phyloP scores from a whole-genome alignment of 2,329 filamentous ascomycete genomes.

The Cryphonectria naterciae region DNA sequence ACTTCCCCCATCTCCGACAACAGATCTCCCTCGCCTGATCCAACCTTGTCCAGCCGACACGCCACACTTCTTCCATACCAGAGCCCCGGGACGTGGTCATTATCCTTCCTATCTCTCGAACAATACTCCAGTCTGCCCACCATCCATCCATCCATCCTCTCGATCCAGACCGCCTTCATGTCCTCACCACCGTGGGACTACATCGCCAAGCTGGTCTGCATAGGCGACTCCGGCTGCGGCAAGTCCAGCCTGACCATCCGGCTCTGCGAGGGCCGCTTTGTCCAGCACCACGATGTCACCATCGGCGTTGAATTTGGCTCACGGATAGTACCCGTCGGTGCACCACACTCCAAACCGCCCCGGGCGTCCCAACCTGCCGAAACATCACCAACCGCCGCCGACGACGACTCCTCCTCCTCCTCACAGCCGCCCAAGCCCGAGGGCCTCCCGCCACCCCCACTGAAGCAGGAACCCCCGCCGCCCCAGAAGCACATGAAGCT shows the following conservation, averaged over 20 bases:
- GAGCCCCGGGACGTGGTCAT: conserved; percentile 2
- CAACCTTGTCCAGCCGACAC: not conserved
- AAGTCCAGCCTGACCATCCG: conserved; percentile 94
- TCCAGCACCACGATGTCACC: conserved; percentile 92
- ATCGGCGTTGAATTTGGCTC: conserved; percentile 97
- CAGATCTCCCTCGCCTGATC: not conserved
- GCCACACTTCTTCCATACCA: conserved; percentile 15
- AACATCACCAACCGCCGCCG: conserved; percentile 23
- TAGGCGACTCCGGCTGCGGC: conserved; percentile 94
- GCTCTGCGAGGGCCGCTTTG: conserved; percentile 95
- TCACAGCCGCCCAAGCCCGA: conserved; percentile 31
- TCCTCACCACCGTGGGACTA: conserved; percentile 86
- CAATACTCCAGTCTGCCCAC: not conserved
- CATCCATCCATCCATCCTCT: conserved; percentile 10
- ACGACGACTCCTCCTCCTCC: not conserved
- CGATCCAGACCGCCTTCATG: conserved; percentile 45
- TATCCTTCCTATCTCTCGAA: not conserved
- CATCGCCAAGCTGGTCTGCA: conserved; percentile 97
- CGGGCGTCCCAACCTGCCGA: conserved; percentile 25
- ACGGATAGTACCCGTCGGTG: conserved; percentile 87
- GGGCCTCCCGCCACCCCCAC: conserved; percentile 60
- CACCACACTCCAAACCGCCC: conserved; percentile 64
- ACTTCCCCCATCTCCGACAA: not conserved
- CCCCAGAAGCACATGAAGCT: conserved; percentile 86
- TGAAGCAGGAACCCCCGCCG: conserved; percentile 33